Evolutionary conservation across 2,329 filamentous ascomycete genomes (phyloP).

Genomic region (Chaetomium sp.): DNA sequence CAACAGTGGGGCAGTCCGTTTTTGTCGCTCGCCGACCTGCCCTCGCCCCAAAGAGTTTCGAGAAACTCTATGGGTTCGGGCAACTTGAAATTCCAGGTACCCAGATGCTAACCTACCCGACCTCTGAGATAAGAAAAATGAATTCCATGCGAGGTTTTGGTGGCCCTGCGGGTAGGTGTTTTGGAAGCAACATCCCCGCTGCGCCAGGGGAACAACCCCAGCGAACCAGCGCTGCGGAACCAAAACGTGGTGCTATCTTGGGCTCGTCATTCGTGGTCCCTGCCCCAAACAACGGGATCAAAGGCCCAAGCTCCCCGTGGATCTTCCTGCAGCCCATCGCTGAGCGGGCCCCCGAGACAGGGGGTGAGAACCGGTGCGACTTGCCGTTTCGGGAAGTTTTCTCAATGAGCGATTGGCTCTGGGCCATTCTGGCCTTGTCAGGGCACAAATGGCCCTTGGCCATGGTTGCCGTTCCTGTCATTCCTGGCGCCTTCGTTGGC

Average conservation of each 20-base stretch:
- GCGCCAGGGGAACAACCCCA: not conserved
- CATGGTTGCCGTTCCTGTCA: not conserved
- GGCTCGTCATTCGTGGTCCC: conserved; percentile 11
- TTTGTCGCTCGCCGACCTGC: too few species aligned
- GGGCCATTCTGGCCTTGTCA: too few species aligned
- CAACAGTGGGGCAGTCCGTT: too few species aligned
- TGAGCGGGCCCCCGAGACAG: too few species aligned
- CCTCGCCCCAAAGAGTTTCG: too few species aligned
- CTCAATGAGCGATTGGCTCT: conserved; percentile 11
- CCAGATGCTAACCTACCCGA: too few species aligned
- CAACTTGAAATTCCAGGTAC: too few species aligned
- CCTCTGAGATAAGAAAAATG: too few species aligned
- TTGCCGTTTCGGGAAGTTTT: conserved; percentile 9
- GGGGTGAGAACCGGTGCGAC: not conserved
- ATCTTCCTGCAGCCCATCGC: not conserved
- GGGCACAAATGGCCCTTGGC: too few species aligned
- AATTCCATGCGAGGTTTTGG: too few species aligned
- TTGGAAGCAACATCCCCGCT: not conserved
- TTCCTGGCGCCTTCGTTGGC: not conserved
- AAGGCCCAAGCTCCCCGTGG: conserved; percentile 4
- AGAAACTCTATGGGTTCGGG: too few species aligned
- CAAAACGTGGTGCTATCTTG: conserved; percentile 5
- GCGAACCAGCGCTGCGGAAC: conserved; percentile 11
- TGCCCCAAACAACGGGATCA: not conserved
- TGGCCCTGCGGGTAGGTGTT: not conserved